Percentiles rank a stretch among this genome's conserved stretches.
Conservation (phyloP, 208 protist genomes). For the Kentomonas sorsogonicus region DNA sequence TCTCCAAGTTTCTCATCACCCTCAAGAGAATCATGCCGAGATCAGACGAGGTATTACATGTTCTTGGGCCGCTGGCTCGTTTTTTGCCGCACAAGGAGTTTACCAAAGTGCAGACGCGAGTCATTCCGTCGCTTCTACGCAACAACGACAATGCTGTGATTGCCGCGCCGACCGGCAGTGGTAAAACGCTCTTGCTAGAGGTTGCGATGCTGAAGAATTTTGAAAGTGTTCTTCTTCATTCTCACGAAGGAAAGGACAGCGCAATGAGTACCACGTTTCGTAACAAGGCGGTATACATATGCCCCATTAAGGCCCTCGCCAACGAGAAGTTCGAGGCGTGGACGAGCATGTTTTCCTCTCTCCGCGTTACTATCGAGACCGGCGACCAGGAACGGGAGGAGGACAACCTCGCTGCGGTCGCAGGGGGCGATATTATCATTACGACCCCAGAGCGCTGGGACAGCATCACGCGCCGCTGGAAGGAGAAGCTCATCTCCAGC, state of each 20-base stretch:
- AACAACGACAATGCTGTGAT: conserved; percentile 66
- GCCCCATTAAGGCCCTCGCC: conserved; percentile 88
- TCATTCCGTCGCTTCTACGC: conserved; percentile 54
- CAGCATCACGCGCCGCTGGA: conserved; percentile 89
- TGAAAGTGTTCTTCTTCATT: not conserved
- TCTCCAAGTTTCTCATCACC: not conserved
- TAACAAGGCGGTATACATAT: conserved; percentile 86
- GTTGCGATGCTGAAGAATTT: conserved; percentile 88
- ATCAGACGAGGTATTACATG: too few relatives aligned
- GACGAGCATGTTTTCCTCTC: conserved; percentile 62
- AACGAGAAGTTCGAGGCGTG: conserved; percentile 81
- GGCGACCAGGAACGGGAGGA: conserved; percentile 90
- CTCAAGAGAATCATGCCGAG: not conserved
- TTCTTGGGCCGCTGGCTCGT: conserved; percentile 39
- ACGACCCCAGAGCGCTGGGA: conserved; percentile 94
- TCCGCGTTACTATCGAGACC: conserved; percentile 88
- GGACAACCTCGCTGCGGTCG: conserved; percentile 31
- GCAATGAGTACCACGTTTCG: not conserved
- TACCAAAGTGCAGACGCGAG: conserved; percentile 66
- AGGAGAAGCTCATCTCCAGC: conserved; percentile 57
- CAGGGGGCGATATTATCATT: conserved; percentile 76
- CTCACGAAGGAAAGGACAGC: not conserved
- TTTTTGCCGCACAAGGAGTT: conserved; percentile 48
- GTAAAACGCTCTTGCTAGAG: conserved; percentile 86
- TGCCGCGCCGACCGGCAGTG: conserved; percentile 83